phyloP scores from a whole-genome alignment of 2,329 filamentous ascomycete species.

The Sporothrix pseudoabietina region DNA sequence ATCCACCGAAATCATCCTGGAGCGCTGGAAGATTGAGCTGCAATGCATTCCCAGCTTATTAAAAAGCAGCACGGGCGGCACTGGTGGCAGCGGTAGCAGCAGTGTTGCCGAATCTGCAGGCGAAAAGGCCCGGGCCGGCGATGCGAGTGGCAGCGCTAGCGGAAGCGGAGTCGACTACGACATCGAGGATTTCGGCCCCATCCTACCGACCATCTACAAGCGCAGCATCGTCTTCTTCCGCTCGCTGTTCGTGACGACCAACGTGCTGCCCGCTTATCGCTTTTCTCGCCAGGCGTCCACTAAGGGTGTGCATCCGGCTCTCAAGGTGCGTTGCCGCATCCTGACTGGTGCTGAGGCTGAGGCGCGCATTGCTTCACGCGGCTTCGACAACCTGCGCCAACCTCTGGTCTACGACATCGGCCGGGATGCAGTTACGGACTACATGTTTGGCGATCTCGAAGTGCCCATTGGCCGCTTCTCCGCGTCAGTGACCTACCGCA shows the following conservation, averaged over 20 bases:
- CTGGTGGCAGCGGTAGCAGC: slow-evolving; percentile 9
- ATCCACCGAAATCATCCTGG: slow-evolving; percentile 74
- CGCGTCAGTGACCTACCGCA: slow-evolving; percentile 80
- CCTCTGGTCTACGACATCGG: slow-evolving; percentile 63
- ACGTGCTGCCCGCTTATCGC: slow-evolving; percentile 83
- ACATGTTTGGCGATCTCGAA: slow-evolving; percentile 80
- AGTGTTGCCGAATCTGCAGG: background rate
- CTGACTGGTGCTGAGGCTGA: slow-evolving; percentile 57
- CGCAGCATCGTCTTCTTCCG: slow-evolving; percentile 94
- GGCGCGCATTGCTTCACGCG: slow-evolving; percentile 49
- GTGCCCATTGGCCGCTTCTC: slow-evolving; percentile 83
- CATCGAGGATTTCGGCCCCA: slow-evolving; percentile 60
- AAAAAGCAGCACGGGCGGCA: slow-evolving; percentile 23
- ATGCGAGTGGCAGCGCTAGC: background rate
- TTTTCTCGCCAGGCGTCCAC: slow-evolving; percentile 72
- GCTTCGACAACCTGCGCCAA: slow-evolving; percentile 69
- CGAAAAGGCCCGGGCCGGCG: background rate
- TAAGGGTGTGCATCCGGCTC: slow-evolving; percentile 66
- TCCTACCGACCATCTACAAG: slow-evolving; percentile 89
- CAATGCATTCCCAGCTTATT: slow-evolving; percentile 54
- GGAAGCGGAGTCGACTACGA: slow-evolving; percentile 42
- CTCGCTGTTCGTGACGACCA: slow-evolving; percentile 79
- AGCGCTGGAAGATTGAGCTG: slow-evolving; percentile 87
- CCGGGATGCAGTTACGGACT: slow-evolving; percentile 69
- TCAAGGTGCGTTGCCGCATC: slow-evolving; percentile 82